Percentiles rank a stretch among this genome's conserved stretches.
phyloP scores from a whole-genome alignment of 2,329 filamentous ascomycete genomes.

The Ceratocystis huliohia region DNA sequence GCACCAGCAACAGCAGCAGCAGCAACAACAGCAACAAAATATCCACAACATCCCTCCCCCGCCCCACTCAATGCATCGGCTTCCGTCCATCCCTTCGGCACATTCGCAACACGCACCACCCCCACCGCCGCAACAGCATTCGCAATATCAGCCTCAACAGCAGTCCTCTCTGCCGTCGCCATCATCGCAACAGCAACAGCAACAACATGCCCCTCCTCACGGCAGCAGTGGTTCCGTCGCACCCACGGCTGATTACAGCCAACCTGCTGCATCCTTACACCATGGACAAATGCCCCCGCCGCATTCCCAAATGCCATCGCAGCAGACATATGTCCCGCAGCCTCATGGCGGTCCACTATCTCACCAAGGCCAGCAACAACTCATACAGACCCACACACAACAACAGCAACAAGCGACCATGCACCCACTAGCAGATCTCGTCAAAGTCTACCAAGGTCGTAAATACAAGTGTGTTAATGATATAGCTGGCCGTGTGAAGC shows the following conservation, averaged over 20 bases:
- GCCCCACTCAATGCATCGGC: constrained; percentile 12
- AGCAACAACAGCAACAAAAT: constrained; percentile 12
- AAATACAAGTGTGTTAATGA: constrained; percentile 17
- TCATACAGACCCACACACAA: neutral
- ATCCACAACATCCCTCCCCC: neutral
- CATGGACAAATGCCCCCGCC: neutral
- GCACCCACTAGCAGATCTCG: constrained; percentile 15
- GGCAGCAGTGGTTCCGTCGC: neutral
- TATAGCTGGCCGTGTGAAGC: neutral
- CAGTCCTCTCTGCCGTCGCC: neutral
- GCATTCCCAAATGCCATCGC: neutral
- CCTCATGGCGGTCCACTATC: constrained; percentile 4
- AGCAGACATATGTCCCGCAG: neutral
- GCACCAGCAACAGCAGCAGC: neutral
- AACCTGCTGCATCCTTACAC: neutral
- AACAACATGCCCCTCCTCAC: neutral
- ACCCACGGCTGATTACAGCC: neutral
- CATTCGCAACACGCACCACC: constrained; percentile 6
- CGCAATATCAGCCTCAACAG: neutral
- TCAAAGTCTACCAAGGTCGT: constrained; percentile 16
- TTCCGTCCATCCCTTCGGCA: constrained; percentile 3
- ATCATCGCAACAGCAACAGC: constrained; percentile 2
- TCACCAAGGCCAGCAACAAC: constrained; percentile 3
- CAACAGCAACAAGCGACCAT: neutral
- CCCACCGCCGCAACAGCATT: constrained; percentile 4